phyloP scores from a whole-genome alignment of 148 eudicot genomes.

The Nepenthes gracilis region DNA sequence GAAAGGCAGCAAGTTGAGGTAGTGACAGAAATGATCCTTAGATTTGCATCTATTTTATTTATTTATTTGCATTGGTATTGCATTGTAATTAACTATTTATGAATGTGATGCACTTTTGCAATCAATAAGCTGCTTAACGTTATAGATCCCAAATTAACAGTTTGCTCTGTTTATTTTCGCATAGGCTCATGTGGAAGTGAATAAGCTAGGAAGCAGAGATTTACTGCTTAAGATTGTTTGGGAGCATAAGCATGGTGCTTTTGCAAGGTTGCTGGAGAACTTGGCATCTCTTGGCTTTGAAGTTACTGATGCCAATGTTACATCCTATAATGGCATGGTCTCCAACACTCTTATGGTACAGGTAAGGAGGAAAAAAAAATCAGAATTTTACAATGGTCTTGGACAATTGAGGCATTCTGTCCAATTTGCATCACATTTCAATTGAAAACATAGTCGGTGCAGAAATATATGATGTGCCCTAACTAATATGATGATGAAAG shows the following conservation, averaged over 20 bases:
- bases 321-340: conserved; percentile 28
- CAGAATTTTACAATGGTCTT: too few species aligned
- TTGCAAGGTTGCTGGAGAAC: conserved; percentile 44
- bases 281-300: conserved; percentile 34
- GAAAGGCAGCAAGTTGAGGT: conserved; percentile 28
- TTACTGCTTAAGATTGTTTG: conserved; percentile 37
- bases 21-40: conserved; percentile 4
- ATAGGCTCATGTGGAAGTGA: conserved; percentile 52
- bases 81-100: too few species aligned
- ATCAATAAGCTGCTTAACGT: too few species aligned
- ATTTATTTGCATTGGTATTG: too few species aligned
- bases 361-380: conserved; percentile 16
- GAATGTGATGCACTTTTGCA: too few species aligned
- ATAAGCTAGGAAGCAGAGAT: conserved; percentile 36
- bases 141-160: too few species aligned
- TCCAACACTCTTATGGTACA: conserved; percentile 32
- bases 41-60: not conserved
- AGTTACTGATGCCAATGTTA: conserved; percentile 47
- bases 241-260: conserved; percentile 33
- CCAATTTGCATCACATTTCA: too few species aligned
- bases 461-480: too few species aligned
- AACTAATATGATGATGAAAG: too few species aligned
- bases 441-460: not conserved
- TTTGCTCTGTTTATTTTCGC: not conserved
- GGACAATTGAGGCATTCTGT: too few species aligned